Evolutionary conservation across 768 basidiomycete genomes (phyloP), one percentile per base, ranked within the genome.

Genomic region (Pleurotus pulmonarius): DNA sequence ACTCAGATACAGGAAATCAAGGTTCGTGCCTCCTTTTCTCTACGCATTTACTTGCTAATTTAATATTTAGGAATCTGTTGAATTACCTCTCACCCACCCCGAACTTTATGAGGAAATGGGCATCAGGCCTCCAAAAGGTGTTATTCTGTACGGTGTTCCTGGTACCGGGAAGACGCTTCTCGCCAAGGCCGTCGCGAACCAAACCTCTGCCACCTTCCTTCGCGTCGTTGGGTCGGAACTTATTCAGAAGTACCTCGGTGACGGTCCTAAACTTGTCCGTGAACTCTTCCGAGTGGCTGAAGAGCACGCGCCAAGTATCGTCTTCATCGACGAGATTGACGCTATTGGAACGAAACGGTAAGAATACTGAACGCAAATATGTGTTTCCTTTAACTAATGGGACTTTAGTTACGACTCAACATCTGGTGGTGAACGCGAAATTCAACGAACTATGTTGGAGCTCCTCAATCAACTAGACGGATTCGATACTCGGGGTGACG

Each of bases 81-180:
- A 98, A 72, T 81, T 98, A 29, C 97, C 97, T 0, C 77, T 99
- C 20, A 98, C 96, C 7, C 97, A 98, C 68, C 97, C 97, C 3
- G 97, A 99, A 68, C 75, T 98, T 39, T 99, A 98, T 73, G 96
- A 98, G 73, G 96, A 98, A 77, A 98, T 99, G 97, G 97, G 97
- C 56, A 98, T 99, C 73, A 90, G 90, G 65, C 97, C 96, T n/a
- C 97, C 97, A 18, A 98, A 98, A 71, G 97, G 97, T 75, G 96
- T 99, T 67, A 98, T 99, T 62, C 83, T 99, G 1, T 99, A 98
- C 66, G 97, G 97, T 61, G 96, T 96, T 3, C 97, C 97, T 0
- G 97, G 97, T 55, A 98, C 96, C 11, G 97, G 97, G 55, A 99
- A 99, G 75, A 99, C 97, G 0, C 83, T 99, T 0, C 83, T 99